Percentiles rank a stretch among this genome's conserved stretches.
Evolutionary conservation across 164 flowering plant species (phyloP).

Genomic region (Houttuynia cordata): DNA sequence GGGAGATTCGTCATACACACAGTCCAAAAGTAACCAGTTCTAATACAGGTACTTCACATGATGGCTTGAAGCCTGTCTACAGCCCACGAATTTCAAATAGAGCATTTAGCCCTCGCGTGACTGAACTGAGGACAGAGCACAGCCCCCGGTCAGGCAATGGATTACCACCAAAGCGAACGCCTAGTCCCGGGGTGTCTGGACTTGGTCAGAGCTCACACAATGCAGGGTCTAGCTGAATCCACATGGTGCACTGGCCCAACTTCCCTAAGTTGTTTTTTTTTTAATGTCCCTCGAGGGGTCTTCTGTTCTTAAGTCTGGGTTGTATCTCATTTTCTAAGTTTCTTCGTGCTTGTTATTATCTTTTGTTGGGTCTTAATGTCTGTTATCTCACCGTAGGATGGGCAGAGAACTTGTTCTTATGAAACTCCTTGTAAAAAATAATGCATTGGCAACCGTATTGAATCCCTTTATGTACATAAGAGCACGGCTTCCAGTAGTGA

Average conservation of each 20-base stretch:
- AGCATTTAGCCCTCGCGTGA: constrained; percentile 35
- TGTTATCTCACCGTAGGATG: constrained; percentile 6
- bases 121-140: constrained; percentile 25
- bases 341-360: neutral
- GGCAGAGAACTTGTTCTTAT: constrained; percentile 10
- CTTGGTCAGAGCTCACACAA: constrained; percentile 31
- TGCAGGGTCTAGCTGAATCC: constrained; percentile 21
- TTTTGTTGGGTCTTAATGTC: neutral
- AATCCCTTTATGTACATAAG: too few species aligned
- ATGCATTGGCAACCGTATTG: too few species aligned
- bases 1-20: constrained; percentile 58
- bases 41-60: constrained; percentile 28
- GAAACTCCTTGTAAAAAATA: neutral
- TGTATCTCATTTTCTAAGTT: neutral
- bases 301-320: constrained; percentile 4
- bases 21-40: constrained; percentile 79
- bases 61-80: constrained; percentile 24
- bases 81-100: constrained; percentile 40
- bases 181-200: constrained; percentile 48
- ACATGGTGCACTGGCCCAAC: too few species aligned
- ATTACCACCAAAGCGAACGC: constrained; percentile 25
- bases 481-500: too few species aligned
- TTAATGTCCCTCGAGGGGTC: constrained; percentile 38
- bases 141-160: constrained; percentile 30
- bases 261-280: constrained; percentile 4